These are phyloP conservation scores for Phialemonium atrogriseum DNA, from an alignment of 2,329 filamentous ascomycete genomes.

Conservation along the genomic window DNA sequence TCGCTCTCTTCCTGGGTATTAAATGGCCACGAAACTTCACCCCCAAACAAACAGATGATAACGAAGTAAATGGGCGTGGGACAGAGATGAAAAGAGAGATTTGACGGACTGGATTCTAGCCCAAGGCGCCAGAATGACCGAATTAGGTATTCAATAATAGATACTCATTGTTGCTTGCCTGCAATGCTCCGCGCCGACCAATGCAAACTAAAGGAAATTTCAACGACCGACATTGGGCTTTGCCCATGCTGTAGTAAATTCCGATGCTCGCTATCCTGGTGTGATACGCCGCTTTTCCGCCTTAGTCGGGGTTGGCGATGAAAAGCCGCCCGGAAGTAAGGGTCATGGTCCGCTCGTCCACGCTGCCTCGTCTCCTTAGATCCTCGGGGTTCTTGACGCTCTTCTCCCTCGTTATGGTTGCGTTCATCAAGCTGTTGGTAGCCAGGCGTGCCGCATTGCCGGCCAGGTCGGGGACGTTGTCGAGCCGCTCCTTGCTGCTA, in stretches of 20 bases:
- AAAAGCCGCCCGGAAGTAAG: conserved; percentile 67
- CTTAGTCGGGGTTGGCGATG: conserved; percentile 75
- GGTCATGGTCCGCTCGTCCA: conserved; percentile 74
- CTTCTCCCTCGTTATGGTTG: conserved; percentile 54
- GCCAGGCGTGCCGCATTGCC: conserved; percentile 40
- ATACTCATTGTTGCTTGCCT: no score
- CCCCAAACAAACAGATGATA: no score
- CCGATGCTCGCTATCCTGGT: no score
- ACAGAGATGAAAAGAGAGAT: background rate
- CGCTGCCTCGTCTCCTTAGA: conserved; percentile 66
- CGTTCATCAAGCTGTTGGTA: conserved; percentile 49
- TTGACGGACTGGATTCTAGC: conserved; percentile 1
- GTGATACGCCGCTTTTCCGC: no score
- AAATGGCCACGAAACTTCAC: no score
- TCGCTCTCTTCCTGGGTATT: no score
- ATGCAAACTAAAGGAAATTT: conserved; percentile 4
- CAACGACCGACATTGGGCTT: background rate
- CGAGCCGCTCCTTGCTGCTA: conserved; percentile 53
- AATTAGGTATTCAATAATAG: conserved; percentile 2
- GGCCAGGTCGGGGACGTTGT: conserved; percentile 48
- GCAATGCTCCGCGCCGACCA: conserved; percentile 2
- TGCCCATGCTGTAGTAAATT: conserved; percentile 1
- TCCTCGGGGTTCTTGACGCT: conserved; percentile 63
- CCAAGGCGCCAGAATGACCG: no score
- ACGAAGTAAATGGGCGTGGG: no score